Conservation (phyloP, 805 yeast species). For the Saturnispora besseyi region DNA sequence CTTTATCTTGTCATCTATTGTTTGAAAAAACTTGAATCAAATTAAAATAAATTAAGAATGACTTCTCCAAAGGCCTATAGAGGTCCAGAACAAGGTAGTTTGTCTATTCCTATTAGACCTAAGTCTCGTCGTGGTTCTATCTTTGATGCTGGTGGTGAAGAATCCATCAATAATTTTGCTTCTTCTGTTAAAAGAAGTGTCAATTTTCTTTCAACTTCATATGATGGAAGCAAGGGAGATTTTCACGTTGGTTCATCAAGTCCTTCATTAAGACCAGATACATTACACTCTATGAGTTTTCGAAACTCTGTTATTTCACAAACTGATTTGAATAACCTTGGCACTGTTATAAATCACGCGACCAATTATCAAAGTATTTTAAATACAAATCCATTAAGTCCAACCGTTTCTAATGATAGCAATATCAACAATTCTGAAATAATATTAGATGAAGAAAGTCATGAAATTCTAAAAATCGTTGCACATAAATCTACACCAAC, state of each 20-base stretch:
- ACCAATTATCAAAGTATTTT: not conserved
- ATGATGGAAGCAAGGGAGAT: conserved; percentile 8
- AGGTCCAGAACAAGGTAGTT: not conserved
- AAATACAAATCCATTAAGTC: not conserved
- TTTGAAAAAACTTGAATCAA: not conserved
- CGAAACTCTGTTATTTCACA: not conserved
- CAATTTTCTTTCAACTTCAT: conserved; percentile 22
- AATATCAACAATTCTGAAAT: not conserved
- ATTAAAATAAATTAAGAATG: not conserved
- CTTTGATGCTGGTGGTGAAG: conserved; percentile 30
- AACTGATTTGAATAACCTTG: not conserved
- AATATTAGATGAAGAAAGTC: not conserved
- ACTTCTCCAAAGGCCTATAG: not conserved
- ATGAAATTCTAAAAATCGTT: conserved; percentile 10
- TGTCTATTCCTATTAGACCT: conserved; percentile 4
- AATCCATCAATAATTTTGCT: conserved; percentile 31
- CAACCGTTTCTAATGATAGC: not conserved
- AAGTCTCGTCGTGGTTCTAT: conserved; percentile 26
- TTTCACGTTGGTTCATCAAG: not conserved
- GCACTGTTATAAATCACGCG: not conserved
- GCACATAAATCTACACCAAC: conserved; percentile 50
- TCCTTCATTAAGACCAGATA: not conserved
- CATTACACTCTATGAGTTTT: not conserved
- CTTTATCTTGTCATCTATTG: not conserved
- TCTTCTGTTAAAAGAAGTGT: conserved; percentile 27